Conservation (phyloP, 192 early-diverging fungal genomes). For the Podila verticillata region DNA sequence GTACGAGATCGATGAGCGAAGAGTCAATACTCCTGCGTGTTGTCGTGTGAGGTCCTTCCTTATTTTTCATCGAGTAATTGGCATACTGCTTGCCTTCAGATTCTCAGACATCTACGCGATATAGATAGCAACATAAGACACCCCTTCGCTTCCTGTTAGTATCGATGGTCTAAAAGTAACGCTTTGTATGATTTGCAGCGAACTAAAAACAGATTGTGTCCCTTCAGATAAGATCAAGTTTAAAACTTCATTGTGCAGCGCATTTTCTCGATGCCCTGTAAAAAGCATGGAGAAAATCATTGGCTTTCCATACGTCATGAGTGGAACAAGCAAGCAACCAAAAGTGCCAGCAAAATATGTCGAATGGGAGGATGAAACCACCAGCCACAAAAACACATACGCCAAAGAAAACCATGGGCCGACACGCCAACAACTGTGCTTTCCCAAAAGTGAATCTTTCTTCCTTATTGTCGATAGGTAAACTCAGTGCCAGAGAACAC, state of each 20-base stretch:
- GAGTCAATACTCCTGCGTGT: too few species aligned
- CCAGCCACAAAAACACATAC: background rate
- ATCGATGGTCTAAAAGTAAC: too few species aligned
- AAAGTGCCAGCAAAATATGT: too few species aligned
- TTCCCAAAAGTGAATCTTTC: background rate
- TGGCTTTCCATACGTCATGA: background rate
- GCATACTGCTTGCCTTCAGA: too few species aligned
- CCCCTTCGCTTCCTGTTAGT: too few species aligned
- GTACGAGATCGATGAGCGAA: too few species aligned
- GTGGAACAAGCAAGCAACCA: too few species aligned
- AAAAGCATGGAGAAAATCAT: background rate
- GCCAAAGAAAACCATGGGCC: background rate
- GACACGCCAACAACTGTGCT: background rate
- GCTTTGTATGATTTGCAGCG: background rate
- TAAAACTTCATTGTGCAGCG: slow-evolving; percentile 35
- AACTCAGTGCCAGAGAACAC: too few species aligned
- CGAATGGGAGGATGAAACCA: too few species aligned
- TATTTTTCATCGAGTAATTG: too few species aligned
- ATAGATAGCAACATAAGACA: background rate
- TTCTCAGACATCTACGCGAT: background rate
- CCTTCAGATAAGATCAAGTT: slow-evolving; percentile 55
- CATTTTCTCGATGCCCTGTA: slow-evolving; percentile 1
- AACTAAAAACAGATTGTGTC: background rate
- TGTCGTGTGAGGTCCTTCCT: too few species aligned
- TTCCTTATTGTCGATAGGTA: too few species aligned